Percentiles rank a stretch among this genome's conserved stretches.
phyloP scores from a whole-genome alignment of 768 basidiomycete species.

The Gymnopilus dilepis region DNA sequence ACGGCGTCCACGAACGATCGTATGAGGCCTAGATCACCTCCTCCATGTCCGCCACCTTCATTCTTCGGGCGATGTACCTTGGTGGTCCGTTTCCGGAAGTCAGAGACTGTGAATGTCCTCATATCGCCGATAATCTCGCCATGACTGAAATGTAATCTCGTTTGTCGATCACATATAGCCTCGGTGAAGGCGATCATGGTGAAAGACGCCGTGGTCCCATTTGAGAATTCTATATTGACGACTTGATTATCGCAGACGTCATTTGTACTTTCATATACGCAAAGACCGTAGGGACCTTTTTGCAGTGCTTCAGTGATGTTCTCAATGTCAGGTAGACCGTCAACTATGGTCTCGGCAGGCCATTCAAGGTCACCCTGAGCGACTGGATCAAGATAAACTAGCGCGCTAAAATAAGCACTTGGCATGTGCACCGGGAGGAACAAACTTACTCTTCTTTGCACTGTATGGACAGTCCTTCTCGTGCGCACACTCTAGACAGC shows the following conservation, averaged over 20 bases:
- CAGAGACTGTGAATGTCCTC: conserved; percentile 72
- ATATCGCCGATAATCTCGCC: conserved; percentile 93
- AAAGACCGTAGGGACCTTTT: conserved; percentile 75
- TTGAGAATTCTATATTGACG: conserved; percentile 86
- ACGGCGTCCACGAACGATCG: conserved; percentile 79
- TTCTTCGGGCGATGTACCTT: conserved; percentile 52
- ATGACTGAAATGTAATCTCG: conserved; percentile 82
- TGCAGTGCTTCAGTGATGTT: conserved; percentile 77
- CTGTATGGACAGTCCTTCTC: conserved; percentile 83
- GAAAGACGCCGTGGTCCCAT: conserved; percentile 82
- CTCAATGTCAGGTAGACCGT: conserved; percentile 87
- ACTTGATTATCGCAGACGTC: conserved; percentile 93
- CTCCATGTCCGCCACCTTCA: conserved; percentile 81
- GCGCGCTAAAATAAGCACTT: background rate
- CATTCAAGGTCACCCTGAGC: conserved; percentile 57
- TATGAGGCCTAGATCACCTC: conserved; percentile 83
- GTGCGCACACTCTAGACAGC: conserved; percentile 79
- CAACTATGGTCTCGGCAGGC: conserved; percentile 74
- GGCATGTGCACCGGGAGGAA: background rate
- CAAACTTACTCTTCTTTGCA: conserved; percentile 75
- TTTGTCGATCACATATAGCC: conserved; percentile 82
- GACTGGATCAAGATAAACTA: conserved; percentile 86
- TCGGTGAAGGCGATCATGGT: conserved; percentile 89
- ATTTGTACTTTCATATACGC: conserved; percentile 85
- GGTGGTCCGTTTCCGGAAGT: conserved; percentile 65